Evolutionary conservation across 1,284 basidiomycete species (phyloP).

Genomic region (Fomitiporia mediterranea): DNA sequence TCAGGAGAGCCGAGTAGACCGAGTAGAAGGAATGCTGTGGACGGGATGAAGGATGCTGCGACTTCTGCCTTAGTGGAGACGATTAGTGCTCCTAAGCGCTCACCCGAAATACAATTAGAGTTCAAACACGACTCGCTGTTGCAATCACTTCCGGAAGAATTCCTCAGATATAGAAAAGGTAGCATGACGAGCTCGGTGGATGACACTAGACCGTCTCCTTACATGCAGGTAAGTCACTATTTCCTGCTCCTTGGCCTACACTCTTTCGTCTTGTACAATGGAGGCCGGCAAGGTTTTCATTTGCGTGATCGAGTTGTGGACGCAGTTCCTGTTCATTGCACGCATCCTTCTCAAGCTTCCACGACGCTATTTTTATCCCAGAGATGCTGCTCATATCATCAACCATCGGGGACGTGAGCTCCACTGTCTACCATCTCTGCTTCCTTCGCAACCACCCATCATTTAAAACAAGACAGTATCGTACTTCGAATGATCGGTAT

Average conservation of each 20-base stretch:
- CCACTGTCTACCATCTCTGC: not conserved
- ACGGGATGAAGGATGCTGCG: not conserved
- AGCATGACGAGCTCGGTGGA: slow-evolving; percentile 10
- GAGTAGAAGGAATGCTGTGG: not conserved
- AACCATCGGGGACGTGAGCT: not conserved
- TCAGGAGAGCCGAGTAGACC: not conserved
- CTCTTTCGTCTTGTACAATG: not conserved
- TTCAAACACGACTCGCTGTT: slow-evolving; percentile 17
- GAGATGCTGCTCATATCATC: not conserved
- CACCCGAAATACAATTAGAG: slow-evolving; percentile 18
- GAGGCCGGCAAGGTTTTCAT: not conserved
- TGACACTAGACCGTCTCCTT: not conserved
- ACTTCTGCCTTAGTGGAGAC: not conserved
- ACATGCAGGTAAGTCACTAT: not conserved
- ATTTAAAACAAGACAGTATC: not conserved
- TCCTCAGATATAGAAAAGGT: slow-evolving; percentile 8
- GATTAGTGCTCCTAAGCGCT: not conserved
- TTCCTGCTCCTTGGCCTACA: not conserved
- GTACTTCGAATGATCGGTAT: not conserved
- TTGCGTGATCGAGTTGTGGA: not conserved
- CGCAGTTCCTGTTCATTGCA: not conserved
- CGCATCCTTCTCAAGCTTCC: not conserved
- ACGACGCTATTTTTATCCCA: not conserved
- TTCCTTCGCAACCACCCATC: not conserved
- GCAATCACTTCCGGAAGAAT: slow-evolving; percentile 13